phyloP scores from a whole-genome alignment of 192 early-diverging fungal genomes.

The Podila clonocystis region DNA sequence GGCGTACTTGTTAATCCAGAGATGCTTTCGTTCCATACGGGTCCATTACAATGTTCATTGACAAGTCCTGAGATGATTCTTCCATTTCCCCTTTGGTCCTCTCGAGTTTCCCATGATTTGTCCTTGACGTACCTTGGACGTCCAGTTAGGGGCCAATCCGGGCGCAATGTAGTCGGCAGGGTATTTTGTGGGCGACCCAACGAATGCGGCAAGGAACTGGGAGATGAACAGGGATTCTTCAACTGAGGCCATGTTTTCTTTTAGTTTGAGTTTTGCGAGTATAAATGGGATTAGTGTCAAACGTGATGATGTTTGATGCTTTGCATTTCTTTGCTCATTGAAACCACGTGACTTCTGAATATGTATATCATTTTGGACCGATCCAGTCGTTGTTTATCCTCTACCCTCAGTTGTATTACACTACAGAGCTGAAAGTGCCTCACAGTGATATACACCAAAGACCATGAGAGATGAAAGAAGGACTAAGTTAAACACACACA shows the following conservation, averaged over 20 bases:
- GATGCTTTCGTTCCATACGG: neutral
- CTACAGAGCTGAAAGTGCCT: too few relatives aligned
- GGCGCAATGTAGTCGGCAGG: slow-evolving; percentile 27
- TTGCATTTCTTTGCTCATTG: too few relatives aligned
- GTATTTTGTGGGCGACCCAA: slow-evolving; percentile 24
- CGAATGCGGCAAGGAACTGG: slow-evolving; percentile 44
- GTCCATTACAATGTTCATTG: neutral
- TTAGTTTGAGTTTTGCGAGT: neutral
- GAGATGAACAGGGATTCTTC: slow-evolving; percentile 52
- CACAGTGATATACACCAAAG: too few relatives aligned
- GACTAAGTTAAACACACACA: too few relatives aligned
- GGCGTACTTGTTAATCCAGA: neutral
- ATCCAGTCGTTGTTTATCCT: too few relatives aligned
- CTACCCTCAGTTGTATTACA: too few relatives aligned
- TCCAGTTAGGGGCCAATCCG: slow-evolving; percentile 40
- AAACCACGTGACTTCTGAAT: too few relatives aligned
- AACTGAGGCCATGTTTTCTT: slow-evolving; percentile 28
- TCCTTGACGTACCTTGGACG: slow-evolving; percentile 39
- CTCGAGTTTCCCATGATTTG: neutral
- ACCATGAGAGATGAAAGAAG: too few relatives aligned
- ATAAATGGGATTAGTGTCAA: neutral
- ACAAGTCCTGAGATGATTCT: neutral
- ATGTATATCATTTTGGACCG: too few relatives aligned
- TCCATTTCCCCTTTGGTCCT: neutral
- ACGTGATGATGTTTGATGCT: neutral